Base-by-base conservation (phyloP, 2,329 filamentous ascomycete species). In the Verruconis gallopava region DNA sequence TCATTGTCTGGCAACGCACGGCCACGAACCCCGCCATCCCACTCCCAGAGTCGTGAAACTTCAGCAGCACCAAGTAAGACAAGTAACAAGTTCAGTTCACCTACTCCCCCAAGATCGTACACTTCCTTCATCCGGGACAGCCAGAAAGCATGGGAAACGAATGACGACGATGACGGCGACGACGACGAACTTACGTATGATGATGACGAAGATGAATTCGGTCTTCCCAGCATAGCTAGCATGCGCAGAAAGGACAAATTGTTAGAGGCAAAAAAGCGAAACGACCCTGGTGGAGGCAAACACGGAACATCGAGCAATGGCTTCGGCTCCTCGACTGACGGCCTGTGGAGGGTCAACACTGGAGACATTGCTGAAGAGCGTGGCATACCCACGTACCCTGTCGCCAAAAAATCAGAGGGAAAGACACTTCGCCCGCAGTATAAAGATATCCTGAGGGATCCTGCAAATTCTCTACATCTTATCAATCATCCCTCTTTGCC, bases 391-490 rank as follows among this genome's bases (percentile, higher is more conserved):
- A 78, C 76, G 47, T 96, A 96, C 55, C 89, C 89, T 20, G 80
- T 84, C 53, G 77, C 88, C 2, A 89, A 88, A 62, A 93, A 88
- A 61, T 79, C 74, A 47, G 88, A 95, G 57, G 89, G 85, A 20
- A 98, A 98, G 68, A 96, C 96, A 46, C 67, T 98, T 17, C 77
- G 91, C 48, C 91, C 91, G 40, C 91, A 98, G 60, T 98, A 96
- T 61, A 95, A 98, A 62, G 91, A 98, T 47, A 93, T 98, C 36
- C 65, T 98, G 9, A 58, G 62, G 61, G 76, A 80, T 55, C 93
- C 93, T 9, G 91, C 86, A 42, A 98, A 98, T 58, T 86, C 88
- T 5, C 67, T 98, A 35, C 89, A 98, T 58, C 75, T 98, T 5
- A 96, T 98, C 53, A 83, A 83, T 52, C 88, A 98, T 61, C 79